phyloP scores from a whole-genome alignment of 345 rosid genomes.

The Citrus hindsii region DNA sequence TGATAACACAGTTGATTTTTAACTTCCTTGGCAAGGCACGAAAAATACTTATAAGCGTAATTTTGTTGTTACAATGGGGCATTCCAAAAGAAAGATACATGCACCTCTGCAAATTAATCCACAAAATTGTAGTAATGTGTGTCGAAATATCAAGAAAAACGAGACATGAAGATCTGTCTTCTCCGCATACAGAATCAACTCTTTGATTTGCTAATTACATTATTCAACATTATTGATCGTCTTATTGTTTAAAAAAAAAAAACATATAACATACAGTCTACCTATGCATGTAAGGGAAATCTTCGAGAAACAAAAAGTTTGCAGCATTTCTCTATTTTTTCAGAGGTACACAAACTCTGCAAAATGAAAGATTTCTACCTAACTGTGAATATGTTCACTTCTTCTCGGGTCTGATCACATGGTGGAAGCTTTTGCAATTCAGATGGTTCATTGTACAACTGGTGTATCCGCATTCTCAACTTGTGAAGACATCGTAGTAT shows the following conservation, averaged over 20 bases:
- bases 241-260: neutral
- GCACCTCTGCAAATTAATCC: no score
- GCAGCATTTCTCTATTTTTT: neutral
- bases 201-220: neutral
- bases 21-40: no score
- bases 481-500: conserved; percentile 47
- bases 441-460: conserved; percentile 11
- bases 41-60: no score
- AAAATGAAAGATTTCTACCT: neutral
- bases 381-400: conserved; percentile 7
- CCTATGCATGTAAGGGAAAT: neutral
- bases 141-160: neutral
- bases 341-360: neutral
- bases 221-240: conserved; percentile 3
- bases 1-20: no score
- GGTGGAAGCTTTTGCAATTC: neutral
- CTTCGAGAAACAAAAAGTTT: neutral
- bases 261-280: neutral
- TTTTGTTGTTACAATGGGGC: no score
- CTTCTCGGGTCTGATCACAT: neutral
- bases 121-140: no score
- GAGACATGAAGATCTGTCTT: neutral
- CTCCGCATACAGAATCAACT: neutral
- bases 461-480: conserved; percentile 42
- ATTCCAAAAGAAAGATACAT: no score